Conservation (phyloP, 352 stramenopile genomes). For the Salisapilia sapeloensis region DNA sequence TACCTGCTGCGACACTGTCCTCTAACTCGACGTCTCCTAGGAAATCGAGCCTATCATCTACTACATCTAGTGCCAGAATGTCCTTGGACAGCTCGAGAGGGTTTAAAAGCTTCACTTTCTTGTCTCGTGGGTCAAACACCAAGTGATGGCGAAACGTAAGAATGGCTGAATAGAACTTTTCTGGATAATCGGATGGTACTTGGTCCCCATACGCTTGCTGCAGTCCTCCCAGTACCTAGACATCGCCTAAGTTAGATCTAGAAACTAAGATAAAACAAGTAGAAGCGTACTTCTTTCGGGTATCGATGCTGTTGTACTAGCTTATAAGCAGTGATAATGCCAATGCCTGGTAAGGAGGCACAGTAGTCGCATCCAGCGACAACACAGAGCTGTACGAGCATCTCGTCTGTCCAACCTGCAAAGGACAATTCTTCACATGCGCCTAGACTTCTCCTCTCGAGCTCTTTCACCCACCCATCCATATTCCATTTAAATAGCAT, state of each 20-base stretch:
- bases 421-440: constrained; percentile 73
- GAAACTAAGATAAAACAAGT: neutral
- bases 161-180: constrained; percentile 42
- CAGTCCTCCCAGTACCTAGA: constrained; percentile 36
- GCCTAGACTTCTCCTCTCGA: constrained; percentile 64
- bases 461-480: constrained; percentile 72
- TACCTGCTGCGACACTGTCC: constrained; percentile 28
- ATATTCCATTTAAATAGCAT: constrained; percentile 91
- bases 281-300: constrained; percentile 17
- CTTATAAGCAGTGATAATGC: constrained; percentile 73
- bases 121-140: constrained; percentile 64
- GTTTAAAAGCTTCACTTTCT: constrained; percentile 69
- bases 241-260: neutral
- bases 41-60: constrained; percentile 40
- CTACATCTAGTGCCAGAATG: constrained; percentile 25
- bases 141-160: constrained; percentile 82
- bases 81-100: constrained; percentile 34
- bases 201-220: constrained; percentile 19
- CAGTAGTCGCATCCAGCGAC: constrained; percentile 85
- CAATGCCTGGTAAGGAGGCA: constrained; percentile 44
- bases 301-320: constrained; percentile 31
- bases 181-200: constrained; percentile 17
- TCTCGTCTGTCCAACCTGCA: constrained; percentile 70
- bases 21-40: constrained; percentile 48
- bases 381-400: constrained; percentile 76